phyloP scores from a whole-genome alignment of 441 rosid species.

The Erysimum pusillum region DNA sequence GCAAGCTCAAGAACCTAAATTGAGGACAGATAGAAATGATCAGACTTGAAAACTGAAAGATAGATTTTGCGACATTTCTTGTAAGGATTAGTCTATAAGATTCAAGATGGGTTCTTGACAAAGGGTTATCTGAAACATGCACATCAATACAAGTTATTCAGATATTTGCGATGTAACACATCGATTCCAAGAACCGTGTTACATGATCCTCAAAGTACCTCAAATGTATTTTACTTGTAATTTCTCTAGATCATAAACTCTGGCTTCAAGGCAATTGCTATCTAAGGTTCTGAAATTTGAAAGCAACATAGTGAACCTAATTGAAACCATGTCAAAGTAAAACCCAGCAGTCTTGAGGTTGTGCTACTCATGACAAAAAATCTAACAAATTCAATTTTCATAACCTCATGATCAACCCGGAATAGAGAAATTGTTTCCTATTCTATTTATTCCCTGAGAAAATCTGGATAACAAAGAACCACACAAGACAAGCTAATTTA shows the following conservation, averaged over 20 bases:
- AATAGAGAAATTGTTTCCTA: neutral
- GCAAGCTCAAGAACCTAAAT: slow-evolving; percentile 64
- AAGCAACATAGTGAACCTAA: neutral
- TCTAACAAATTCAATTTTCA: neutral
- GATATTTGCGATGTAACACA: too few species aligned
- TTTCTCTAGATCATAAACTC: too few species aligned
- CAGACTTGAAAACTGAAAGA: neutral
- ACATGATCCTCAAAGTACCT: neutral
- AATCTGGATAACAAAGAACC: too few species aligned
- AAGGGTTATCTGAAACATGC: slow-evolving; percentile 1
- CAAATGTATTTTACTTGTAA: neutral
- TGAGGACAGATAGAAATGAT: neutral
- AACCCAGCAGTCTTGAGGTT: neutral
- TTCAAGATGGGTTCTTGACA: neutral
- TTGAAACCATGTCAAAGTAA: neutral
- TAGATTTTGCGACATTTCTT: neutral
- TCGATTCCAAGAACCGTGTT: neutral
- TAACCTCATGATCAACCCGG: neutral
- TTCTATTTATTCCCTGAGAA: neutral
- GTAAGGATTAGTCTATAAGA: neutral
- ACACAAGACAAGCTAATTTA: neutral
- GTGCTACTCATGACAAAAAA: neutral
- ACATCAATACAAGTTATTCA: neutral
- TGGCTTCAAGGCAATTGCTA: neutral
- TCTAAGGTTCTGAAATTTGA: neutral